Conservation (phyloP, 2,329 filamentous ascomycete genomes). For the Stagonosporopsis vannaccii region DNA sequence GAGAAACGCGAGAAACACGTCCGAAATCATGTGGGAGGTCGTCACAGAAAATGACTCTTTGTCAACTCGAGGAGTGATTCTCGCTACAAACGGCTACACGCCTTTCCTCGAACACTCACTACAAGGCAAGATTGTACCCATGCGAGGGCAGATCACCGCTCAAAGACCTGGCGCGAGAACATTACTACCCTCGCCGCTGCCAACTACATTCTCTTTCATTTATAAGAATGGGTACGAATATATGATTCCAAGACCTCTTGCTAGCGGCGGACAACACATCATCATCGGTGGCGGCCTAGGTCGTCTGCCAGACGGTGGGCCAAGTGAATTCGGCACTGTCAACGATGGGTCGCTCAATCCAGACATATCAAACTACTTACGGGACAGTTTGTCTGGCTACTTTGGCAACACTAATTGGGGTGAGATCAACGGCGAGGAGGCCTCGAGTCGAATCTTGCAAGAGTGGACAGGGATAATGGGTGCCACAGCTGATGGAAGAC, state of each 20-base stretch:
- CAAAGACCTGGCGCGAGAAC: slow-evolving; percentile 47
- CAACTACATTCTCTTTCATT: slow-evolving; percentile 67
- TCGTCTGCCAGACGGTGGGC: slow-evolving; percentile 52
- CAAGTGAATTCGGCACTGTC: slow-evolving; percentile 62
- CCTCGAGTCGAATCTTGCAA: slow-evolving; percentile 38
- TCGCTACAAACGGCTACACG: slow-evolving; percentile 50
- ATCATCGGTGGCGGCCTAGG: slow-evolving; percentile 68
- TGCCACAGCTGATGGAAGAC: slow-evolving; percentile 58
- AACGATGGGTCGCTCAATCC: slow-evolving; percentile 63
- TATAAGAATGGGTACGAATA: slow-evolving; percentile 70
- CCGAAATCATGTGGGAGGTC: slow-evolving; percentile 26
- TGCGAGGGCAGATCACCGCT: slow-evolving; percentile 52
- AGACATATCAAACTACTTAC: slow-evolving; percentile 59
- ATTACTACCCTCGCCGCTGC: slow-evolving; percentile 51
- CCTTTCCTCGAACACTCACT: slow-evolving; percentile 37
- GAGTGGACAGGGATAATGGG: slow-evolving; percentile 63
- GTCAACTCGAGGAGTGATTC: slow-evolving; percentile 26
- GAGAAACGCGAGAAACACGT: background rate
- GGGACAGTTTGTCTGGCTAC: slow-evolving; percentile 53
- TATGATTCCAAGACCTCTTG: slow-evolving; percentile 63
- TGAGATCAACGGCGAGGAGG: slow-evolving; percentile 26
- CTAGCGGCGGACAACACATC: slow-evolving; percentile 57
- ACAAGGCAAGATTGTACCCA: slow-evolving; percentile 52
- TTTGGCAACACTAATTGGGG: slow-evolving; percentile 59
- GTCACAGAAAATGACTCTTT: slow-evolving; percentile 30